Conservation (phyloP, 2,329 filamentous ascomycete species). For the Penicillium sclerotigenum region DNA sequence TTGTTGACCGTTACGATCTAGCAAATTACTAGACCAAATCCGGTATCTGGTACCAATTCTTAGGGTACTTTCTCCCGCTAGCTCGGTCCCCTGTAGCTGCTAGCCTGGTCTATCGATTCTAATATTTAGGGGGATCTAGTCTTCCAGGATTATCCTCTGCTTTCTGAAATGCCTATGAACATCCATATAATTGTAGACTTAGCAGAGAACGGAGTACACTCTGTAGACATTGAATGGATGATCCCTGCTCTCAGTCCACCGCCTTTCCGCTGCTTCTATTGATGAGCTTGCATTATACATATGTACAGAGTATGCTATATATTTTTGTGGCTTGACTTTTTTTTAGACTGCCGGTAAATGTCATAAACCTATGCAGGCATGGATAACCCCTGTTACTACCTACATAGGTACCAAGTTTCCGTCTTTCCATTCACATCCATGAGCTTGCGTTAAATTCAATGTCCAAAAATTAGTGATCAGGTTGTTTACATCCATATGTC, state of each 20-base stretch:
- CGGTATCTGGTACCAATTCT: neutral
- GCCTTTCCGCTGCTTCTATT: neutral
- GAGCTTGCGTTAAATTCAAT: conserved; percentile 3
- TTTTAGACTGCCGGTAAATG: neutral
- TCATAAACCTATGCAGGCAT: neutral
- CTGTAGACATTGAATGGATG: neutral
- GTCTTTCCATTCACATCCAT: conserved; percentile 5
- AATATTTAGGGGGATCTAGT: neutral
- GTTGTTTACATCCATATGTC: neutral
- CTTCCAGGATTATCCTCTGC: neutral
- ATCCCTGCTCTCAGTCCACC: neutral
- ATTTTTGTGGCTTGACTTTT: neutral
- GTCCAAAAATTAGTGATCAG: neutral
- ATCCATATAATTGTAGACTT: neutral
- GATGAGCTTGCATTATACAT: neutral
- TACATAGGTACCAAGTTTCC: neutral
- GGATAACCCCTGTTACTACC: neutral
- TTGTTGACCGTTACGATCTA: neutral
- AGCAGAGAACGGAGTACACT: neutral
- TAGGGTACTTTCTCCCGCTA: neutral
- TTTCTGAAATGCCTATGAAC: neutral
- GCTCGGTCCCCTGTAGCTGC: neutral
- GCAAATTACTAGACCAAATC: neutral
- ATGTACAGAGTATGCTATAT: neutral
- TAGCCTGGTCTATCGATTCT: neutral